Conservation (phyloP, 2,329 filamentous ascomycete species). For the Graphilbum ipis-grandicollis region DNA sequence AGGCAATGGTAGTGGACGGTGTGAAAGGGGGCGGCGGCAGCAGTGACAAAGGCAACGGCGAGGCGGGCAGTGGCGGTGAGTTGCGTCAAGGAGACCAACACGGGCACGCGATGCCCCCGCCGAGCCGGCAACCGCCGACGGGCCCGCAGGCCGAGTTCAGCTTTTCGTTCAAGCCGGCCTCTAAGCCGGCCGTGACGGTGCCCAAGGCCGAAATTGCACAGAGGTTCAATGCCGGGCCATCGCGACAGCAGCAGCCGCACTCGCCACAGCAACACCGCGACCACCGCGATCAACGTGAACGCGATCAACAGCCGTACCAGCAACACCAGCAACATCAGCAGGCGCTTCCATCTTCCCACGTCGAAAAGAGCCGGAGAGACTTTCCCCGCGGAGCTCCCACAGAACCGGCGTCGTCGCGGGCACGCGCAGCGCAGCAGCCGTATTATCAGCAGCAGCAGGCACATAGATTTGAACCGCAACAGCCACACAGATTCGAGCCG, state of each 20-base stretch:
- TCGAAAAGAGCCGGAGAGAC: slow-evolving; percentile 19
- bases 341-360: slow-evolving; percentile 6
- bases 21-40: no score
- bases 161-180: slow-evolving; percentile 75
- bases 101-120: slow-evolving; percentile 35
- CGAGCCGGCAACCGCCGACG: slow-evolving; percentile 31
- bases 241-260: slow-evolving; percentile 9
- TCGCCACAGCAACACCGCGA: slow-evolving; percentile 9
- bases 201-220: slow-evolving; percentile 50
- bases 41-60: no score
- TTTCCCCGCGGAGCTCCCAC: slow-evolving; percentile 32
- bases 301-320: background rate
- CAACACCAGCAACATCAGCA: background rate
- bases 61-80: no score
- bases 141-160: slow-evolving; percentile 61
- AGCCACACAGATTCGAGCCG: slow-evolving; percentile 7
- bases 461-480: background rate
- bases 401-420: slow-evolving; percentile 33
- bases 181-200: slow-evolving; percentile 35
- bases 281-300: background rate
- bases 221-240: slow-evolving; percentile 47
- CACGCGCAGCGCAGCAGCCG: slow-evolving; percentile 11
- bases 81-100: no score
- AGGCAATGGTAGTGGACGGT: no score
- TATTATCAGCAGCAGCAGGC: slow-evolving; percentile 6